These are phyloP conservation scores for Aspergillus transmontanensis DNA, from an alignment of 2,329 filamentous ascomycete species.

Conservation along the genomic window DNA sequence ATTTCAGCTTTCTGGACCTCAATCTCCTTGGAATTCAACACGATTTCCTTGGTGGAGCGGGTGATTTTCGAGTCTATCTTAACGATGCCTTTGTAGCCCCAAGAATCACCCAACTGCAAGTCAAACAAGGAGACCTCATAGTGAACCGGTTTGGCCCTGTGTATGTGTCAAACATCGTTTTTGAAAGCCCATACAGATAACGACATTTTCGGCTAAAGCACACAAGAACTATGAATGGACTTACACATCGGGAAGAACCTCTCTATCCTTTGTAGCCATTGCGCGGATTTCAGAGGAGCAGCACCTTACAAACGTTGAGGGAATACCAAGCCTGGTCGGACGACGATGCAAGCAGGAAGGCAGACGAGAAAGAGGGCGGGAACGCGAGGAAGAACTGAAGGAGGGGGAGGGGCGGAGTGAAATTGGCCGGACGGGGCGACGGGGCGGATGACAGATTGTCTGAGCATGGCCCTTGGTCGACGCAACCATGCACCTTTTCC, in stretches of 20 bases:
- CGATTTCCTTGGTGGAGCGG: conserved; percentile 72
- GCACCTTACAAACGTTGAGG: conserved; percentile 30
- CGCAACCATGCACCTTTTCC: conserved; percentile 34
- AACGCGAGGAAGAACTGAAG: conserved; percentile 22
- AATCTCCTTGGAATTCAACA: conserved; percentile 83
- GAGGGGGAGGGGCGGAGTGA: conserved; percentile 21
- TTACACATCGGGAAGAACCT: conserved; percentile 49
- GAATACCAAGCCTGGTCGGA: conserved; percentile 18
- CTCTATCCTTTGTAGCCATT: conserved; percentile 49
- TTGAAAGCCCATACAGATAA: not conserved
- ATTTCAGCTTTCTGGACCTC: conserved; percentile 65
- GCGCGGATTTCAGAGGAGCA: conserved; percentile 46
- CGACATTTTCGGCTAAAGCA: not conserved
- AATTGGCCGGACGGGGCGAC: conserved; percentile 30
- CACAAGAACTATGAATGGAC: conserved; percentile 19
- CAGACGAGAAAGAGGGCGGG: conserved; percentile 16
- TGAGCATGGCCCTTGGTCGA: conserved; percentile 30
- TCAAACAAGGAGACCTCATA: conserved; percentile 82
- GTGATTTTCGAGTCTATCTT: conserved; percentile 76
- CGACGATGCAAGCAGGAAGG: conserved; percentile 18
- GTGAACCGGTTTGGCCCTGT: conserved; percentile 77
- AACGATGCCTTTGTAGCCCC: conserved; percentile 84
- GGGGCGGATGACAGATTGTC: conserved; percentile 26
- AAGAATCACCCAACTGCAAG: conserved; percentile 70
- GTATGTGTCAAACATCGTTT: conserved; percentile 3